phyloP scores from a whole-genome alignment of 2,329 filamentous ascomycete species.

The Sporothrix dimorphospora region DNA sequence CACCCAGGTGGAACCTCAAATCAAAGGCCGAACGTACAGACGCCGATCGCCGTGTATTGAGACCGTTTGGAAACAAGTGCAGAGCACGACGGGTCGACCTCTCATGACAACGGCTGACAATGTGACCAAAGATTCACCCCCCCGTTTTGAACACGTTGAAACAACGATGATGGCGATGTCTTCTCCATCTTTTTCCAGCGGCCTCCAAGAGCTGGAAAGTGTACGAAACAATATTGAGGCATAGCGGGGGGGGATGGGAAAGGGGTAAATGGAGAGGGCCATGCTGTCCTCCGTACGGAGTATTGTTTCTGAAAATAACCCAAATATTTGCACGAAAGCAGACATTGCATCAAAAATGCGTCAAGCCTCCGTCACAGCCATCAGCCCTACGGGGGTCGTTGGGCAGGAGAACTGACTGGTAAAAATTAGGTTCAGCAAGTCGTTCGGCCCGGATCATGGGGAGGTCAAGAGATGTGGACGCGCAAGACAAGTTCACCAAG shows the following conservation, averaged over 20 bases:
- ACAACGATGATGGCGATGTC: background rate
- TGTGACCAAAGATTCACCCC: no score
- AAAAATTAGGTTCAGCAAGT: background rate
- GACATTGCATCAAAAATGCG: background rate
- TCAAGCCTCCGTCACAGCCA: background rate
- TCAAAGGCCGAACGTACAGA: background rate
- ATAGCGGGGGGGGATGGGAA: no score
- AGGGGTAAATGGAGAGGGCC: background rate
- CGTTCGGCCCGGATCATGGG: background rate
- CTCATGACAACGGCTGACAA: no score
- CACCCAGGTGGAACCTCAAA: background rate
- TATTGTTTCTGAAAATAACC: constrained; percentile 7
- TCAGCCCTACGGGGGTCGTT: background rate
- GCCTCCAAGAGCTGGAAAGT: background rate
- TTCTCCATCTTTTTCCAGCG: background rate
- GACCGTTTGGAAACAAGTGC: background rate
- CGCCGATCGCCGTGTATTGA: background rate
- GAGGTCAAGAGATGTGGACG: background rate
- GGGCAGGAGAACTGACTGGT: background rate
- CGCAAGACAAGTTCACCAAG: constrained; percentile 4
- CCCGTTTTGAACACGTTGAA: background rate
- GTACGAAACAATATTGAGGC: background rate
- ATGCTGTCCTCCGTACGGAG: background rate
- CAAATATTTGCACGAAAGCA: background rate
- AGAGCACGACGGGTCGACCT: background rate